Base-by-base conservation (phyloP, 2,329 filamentous ascomycete genomes). In the Pyrenophora graminea region DNA sequence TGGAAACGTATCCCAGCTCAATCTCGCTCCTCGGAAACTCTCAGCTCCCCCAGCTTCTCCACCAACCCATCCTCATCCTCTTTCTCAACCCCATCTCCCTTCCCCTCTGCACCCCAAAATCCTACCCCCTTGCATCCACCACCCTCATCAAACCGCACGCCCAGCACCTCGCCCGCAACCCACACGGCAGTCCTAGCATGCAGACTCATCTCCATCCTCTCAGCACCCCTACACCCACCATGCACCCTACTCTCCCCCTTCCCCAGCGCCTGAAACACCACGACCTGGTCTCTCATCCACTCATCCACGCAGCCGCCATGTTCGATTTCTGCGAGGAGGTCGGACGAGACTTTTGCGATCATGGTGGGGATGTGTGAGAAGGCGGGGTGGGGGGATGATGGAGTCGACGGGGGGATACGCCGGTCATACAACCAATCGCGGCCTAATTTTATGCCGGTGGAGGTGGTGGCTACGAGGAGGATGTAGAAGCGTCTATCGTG, bases 261-360 rank as follows among this genome's bases (percentile, higher is more conserved):
- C 4, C 81, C 80, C 17, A 86, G 66, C 13, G 80, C 80, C 61
- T 85, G 81, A 50, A 84, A 86, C 0, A 86, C 75, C 1, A 85
- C 79, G 21, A 86, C 57, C 59, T 86, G 83, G 65, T 86, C 84
- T 37, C 80, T 71, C 77, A 84, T 76, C 54, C 77, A 74, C 61
- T 78, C 75, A 58, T 86, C 83, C 3, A 84, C 77, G 57, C 76
- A 80, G 0, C 79, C 77, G 0, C 70, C 74, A 51, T 77, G 71
- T 10, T 69, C 63, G 38, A 82, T 66, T 51, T 85, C 81, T 1
- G 57, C 41, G 0, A 75, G 60, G 30, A 85, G 66, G 8, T 77
- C 71, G 1, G 69, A 62, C 3, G 77, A 72, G 3, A 82, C 80
- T 6, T 67, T 64, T 25, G 75, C 67, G 3, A 78, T 74, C 32